Percentiles rank a stretch among this genome's conserved stretches.
Conservation (phyloP, 495 filamentous ascomycete species). For the Hypoxylon crocopeplum region DNA sequence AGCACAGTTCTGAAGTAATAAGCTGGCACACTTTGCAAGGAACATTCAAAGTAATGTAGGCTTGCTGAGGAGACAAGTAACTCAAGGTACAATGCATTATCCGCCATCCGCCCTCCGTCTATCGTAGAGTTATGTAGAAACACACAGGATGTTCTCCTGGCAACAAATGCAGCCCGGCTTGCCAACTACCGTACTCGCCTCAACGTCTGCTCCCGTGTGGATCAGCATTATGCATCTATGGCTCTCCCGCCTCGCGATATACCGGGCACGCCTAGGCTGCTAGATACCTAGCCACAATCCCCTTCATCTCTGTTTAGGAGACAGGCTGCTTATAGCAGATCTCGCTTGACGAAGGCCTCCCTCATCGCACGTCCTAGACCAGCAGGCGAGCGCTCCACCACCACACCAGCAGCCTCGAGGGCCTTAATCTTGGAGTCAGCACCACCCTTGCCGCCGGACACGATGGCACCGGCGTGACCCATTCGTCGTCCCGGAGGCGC, state of each 20-base stretch:
- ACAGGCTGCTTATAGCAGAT: constrained; percentile 77
- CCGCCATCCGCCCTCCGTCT: constrained; percentile 30
- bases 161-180: constrained; percentile 11
- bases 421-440: constrained; percentile 97
- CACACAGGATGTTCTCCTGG: constrained; percentile 20
- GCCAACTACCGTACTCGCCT: constrained; percentile 1
- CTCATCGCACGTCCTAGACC: constrained; percentile 88
- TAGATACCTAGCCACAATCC: constrained; percentile 11
- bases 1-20: no score
- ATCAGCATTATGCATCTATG: constrained; percentile 6
- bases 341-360: constrained; percentile 93
- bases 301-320: constrained; percentile 4
- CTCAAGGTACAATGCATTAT: constrained; percentile 29
- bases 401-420: constrained; percentile 89
- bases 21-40: no score
- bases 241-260: background rate
- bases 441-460: constrained; percentile 95
- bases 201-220: background rate
- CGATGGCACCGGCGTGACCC: constrained; percentile 98
- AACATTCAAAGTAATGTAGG: constrained; percentile 1
- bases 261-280: constrained; percentile 4
- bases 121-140: constrained; percentile 32
- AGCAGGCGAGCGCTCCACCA: constrained; percentile 96
- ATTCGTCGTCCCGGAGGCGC: constrained; percentile 95
- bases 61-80: constrained; percentile 19